Base-by-base conservation (phyloP, 345 rosid species). In the Populus euphratica region DNA sequence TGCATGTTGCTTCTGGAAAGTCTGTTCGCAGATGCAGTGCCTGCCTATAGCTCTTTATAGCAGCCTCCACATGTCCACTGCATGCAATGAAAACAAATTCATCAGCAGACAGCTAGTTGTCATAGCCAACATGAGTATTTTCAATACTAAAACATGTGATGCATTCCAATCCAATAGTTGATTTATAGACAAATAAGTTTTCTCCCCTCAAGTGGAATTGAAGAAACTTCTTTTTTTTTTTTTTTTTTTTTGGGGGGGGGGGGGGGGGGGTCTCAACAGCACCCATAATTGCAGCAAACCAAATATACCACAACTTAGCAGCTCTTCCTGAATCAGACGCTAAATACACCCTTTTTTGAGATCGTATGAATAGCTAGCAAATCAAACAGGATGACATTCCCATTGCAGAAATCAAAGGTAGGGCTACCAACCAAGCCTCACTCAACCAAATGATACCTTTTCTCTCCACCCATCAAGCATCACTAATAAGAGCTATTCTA, bases 1-100 rank as follows among this genome's bases (percentile, higher is more conserved):
- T 96, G 87, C 98, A 96, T 8, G 97, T 96, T 54, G 97, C 99
- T 86, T 96, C 99, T 56, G 99, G 99, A 74, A 96, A 96, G 76
- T 96, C 99, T 11, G 97, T 85, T 43, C 99, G 91, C 56, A 96
- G 87, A 59, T 75, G 75, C 83, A 96, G 79, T 56, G 99, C 98
- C 83, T 96, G 95, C 79, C 89, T 89, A 82, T 96, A 96, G 86
- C 97, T 96, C 69, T 93, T 91, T 65, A 93, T 82, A 72, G 99
- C 98, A 78, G 94, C 94, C 80, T 96, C 98, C 80, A 94, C 97
- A 85, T 63, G 97, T 56, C 95, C 98, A 78, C 99, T 96, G 89
- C 63, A 74, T 43, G 80, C 52, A 75, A 76, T 47, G 68, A 5
- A 73, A 76, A 81, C 52, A 38, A 44, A 50, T 43, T n/a, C 29